phyloP scores from a whole-genome alignment of 108 stramenopile species.

The Discostella stelligeroides region DNA sequence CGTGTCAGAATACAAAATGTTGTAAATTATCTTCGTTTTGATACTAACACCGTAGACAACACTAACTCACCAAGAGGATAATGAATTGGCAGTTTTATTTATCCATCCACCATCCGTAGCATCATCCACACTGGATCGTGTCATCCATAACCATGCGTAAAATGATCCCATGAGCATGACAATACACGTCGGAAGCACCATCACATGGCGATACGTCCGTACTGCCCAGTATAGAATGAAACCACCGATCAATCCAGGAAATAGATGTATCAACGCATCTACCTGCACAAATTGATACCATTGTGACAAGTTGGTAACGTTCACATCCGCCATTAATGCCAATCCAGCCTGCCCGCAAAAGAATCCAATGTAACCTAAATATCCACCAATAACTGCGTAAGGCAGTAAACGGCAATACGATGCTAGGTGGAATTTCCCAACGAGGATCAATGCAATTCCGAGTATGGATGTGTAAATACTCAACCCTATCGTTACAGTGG shows the following conservation, averaged over 20 bases:
- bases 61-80: slow-evolving; percentile 27
- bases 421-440: slow-evolving; percentile 87
- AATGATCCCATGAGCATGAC: slow-evolving; percentile 72
- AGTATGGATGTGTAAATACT: slow-evolving; percentile 83
- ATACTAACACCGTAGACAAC: not conserved
- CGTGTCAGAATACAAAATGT: not conserved
- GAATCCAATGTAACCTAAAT: slow-evolving; percentile 97
- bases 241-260: slow-evolving; percentile 88
- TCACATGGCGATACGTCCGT: slow-evolving; percentile 73
- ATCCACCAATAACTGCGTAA: slow-evolving; percentile 94
- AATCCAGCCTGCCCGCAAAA: slow-evolving; percentile 95
- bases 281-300: slow-evolving; percentile 56
- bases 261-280: slow-evolving; percentile 50
- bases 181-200: slow-evolving; percentile 85
- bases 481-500: slow-evolving; percentile 80
- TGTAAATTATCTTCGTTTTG: too few relatives aligned
- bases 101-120: slow-evolving; percentile 86
- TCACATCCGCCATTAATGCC: slow-evolving; percentile 69
- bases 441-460: slow-evolving; percentile 78
- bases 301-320: slow-evolving; percentile 54
- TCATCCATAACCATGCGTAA: slow-evolving; percentile 65
- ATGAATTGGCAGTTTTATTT: slow-evolving; percentile 45
- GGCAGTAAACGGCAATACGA: slow-evolving; percentile 92
- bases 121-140: slow-evolving; percentile 63
- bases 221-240: slow-evolving; percentile 72